Percentiles rank a stretch among this genome's conserved stretches.
Conservation (phyloP, 1,284 basidiomycete genomes). For the Cryptococcus sp. region DNA sequence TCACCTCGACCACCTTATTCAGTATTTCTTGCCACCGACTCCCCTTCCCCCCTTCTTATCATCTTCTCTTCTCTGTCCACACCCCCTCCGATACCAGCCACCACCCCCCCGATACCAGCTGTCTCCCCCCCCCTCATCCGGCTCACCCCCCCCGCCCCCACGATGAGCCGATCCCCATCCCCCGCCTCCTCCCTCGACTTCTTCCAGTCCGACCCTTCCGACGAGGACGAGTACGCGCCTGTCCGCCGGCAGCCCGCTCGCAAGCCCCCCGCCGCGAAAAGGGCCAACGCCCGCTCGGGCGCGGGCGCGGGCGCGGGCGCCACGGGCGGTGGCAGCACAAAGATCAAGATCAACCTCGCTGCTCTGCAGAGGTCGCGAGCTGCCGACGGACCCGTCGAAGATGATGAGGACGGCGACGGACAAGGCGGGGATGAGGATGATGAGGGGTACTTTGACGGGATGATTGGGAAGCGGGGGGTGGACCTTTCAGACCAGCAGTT, state of each 20-base stretch:
- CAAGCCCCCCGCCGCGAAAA: conserved; percentile 11
- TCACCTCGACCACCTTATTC: no score
- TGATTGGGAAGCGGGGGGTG: conserved; percentile 31
- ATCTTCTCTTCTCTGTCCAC: neutral
- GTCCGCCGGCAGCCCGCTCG: conserved; percentile 10
- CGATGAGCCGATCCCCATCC: conserved; percentile 44
- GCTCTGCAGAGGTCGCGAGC: conserved; percentile 30
- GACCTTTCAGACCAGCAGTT: conserved; percentile 62
- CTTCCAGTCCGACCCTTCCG: conserved; percentile 36
- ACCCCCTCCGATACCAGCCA: neutral
- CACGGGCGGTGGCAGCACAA: conserved; percentile 3
- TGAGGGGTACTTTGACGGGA: conserved; percentile 29
- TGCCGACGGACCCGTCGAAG: conserved; percentile 29
- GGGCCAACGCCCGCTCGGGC: conserved; percentile 7
- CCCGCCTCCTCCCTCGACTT: conserved; percentile 48
- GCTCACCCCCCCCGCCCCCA: neutral
- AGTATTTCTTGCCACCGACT: neutral
- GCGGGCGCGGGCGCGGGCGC: conserved; percentile 6
- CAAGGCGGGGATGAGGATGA: conserved; percentile 26
- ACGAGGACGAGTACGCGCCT: conserved; percentile 38
- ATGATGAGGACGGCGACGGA: conserved; percentile 28
- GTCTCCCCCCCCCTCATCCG: no score
- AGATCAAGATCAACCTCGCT: conserved; percentile 40
- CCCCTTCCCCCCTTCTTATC: neutral
- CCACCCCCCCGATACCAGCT: no score